Base-by-base conservation (phyloP, 306 rosid species). In the Alnus rubra region DNA sequence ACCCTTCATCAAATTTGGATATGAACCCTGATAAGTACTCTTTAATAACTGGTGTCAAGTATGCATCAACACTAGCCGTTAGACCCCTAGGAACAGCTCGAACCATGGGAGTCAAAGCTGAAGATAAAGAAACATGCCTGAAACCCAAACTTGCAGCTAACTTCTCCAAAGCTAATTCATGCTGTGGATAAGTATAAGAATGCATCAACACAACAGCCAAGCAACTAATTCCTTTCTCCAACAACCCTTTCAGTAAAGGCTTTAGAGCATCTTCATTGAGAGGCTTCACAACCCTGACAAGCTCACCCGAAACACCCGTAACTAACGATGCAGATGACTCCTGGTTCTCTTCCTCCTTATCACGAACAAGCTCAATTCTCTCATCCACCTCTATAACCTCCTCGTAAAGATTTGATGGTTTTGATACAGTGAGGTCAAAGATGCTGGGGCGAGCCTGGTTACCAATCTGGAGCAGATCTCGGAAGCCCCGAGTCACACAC, bases 11-110 rank as follows among this genome's bases (percentile, higher is more conserved):
- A 67, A 94, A 94, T 82, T 89, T 91, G 49, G 95, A 94, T 63
- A 94, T 86, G 84, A 94, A 94, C 51, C 98, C 97, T 7, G 95
- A 91, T n/a, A 94, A 84, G 83, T 94, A 94, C 74, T 91, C 94
- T 86, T 92, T 94, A 71, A 94, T 92, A 74, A 94, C 92, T n/a
- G 98, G 98, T 31, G 95, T 94, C 88, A 94, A 84, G 80, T 92
- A 94, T 45, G 98, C 98, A 88, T 94, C 98, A 48, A 94, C 98
- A 74, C 92, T 90, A 53, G 98, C 97, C 7, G 97, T 94, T 74
- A 94, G 85, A 79, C 98, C 98, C 18, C 98, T 97, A 71, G 98
- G 98, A 77, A 94, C 97, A 70, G 89, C 97, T 80, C 97, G 94
- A 60, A 92, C 93, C 98, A 94, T 94, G 79, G 97, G 98, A 74